Percentiles rank a stretch among this genome's conserved stretches.
Evolutionary conservation across 106 monocot genomes (phyloP).

Genomic region (Dendrobium nobile): DNA sequence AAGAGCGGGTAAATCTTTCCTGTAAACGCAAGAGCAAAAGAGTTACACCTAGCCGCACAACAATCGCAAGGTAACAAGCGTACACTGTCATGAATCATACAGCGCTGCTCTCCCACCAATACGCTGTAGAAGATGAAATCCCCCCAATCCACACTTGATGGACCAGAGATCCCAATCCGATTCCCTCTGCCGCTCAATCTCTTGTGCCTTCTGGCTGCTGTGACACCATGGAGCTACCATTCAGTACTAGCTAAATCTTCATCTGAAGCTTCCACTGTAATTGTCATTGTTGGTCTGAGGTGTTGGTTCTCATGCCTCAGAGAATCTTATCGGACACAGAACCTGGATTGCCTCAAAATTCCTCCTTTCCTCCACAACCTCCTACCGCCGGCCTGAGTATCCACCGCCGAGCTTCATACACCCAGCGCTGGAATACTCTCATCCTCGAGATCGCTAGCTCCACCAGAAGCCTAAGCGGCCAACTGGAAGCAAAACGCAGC

Average conservation of each 20-base stretch:
- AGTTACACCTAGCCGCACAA: constrained; percentile 80
- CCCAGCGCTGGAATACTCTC: constrained; percentile 90
- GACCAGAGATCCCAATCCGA: constrained; percentile 72
- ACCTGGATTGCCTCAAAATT: neutral
- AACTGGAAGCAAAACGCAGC: constrained; percentile 81
- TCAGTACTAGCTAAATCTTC: constrained; percentile 6
- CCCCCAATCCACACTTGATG: constrained; percentile 89
- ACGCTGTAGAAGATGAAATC: constrained; percentile 99
- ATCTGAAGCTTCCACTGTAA: constrained; percentile 6
- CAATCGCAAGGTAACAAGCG: constrained; percentile 93
- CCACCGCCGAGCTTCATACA: constrained; percentile 85
- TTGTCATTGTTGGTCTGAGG: constrained; percentile 24
- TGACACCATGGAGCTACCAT: constrained; percentile 27
- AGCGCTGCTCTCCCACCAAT: constrained; percentile 77
- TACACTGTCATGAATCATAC: constrained; percentile 86
- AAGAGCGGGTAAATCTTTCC: constrained; percentile 84
- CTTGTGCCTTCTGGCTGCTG: constrained; percentile 1
- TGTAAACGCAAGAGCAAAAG: constrained; percentile 70
- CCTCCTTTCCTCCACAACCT: constrained; percentile 41
- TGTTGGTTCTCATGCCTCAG: neutral
- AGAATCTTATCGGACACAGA: constrained; percentile 1
- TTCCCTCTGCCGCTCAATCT: constrained; percentile 33
- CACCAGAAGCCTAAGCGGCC: constrained; percentile 87
- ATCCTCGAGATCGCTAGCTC: constrained; percentile 79
- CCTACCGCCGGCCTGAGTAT: neutral